Conservation (phyloP, 2,329 filamentous ascomycete genomes). For the Alternaria sp. region DNA sequence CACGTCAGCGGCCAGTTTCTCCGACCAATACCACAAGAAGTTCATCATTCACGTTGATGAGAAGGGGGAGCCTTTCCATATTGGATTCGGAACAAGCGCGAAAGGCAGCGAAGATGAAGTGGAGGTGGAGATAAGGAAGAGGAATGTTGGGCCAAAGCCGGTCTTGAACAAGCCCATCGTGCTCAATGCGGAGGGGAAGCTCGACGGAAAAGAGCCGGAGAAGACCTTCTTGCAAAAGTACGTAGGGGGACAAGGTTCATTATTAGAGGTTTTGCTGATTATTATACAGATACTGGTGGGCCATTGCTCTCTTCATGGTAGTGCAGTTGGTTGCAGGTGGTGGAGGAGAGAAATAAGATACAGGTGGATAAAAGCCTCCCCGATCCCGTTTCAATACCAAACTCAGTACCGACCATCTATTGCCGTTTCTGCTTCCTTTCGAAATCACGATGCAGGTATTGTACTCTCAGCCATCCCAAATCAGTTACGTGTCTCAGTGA, state of each 20-base stretch:
- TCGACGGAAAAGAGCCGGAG: constrained; percentile 55
- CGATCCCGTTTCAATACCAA: neutral
- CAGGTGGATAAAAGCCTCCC: neutral
- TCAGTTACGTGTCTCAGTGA: neutral
- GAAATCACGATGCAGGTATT: neutral
- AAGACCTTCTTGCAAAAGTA: constrained; percentile 61
- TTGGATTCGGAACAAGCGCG: constrained; percentile 51
- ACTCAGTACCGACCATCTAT: neutral
- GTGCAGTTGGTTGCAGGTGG: constrained; percentile 55
- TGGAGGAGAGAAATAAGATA: constrained; percentile 39
- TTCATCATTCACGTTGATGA: constrained; percentile 53
- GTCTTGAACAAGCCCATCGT: constrained; percentile 61
- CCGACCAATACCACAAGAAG: constrained; percentile 51
- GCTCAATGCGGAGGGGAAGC: constrained; percentile 62
- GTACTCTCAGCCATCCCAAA: neutral
- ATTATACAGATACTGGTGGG: constrained; percentile 58
- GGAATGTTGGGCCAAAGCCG: constrained; percentile 50
- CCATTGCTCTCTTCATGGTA: constrained; percentile 55
- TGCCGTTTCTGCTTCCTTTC: neutral
- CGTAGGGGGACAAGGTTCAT: constrained; percentile 20
- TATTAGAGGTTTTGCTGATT: constrained; percentile 16
- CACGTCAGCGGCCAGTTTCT: constrained; percentile 53
- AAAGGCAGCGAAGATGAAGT: constrained; percentile 45
- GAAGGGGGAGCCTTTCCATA: constrained; percentile 53
- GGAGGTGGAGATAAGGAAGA: constrained; percentile 52